A percentile compares a stretch with the other conserved stretches of the same genome.
These are phyloP conservation scores for Drechslera avenae DNA, from an alignment of 2,329 filamentous ascomycete genomes.

Conservation along the genomic window DNA sequence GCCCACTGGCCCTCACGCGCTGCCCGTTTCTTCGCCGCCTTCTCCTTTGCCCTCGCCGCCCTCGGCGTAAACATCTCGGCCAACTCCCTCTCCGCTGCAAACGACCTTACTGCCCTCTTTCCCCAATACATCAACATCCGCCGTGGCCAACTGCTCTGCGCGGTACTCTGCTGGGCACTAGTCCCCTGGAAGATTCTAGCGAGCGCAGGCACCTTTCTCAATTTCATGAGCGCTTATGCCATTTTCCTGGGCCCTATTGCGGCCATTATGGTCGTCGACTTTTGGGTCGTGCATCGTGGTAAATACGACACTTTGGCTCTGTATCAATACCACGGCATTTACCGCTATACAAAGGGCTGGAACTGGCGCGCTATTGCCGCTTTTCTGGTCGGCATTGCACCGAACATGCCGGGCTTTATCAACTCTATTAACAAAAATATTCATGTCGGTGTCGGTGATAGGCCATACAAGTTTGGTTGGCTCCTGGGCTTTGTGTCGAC, in stretches of 20 bases:
- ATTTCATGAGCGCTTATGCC: conserved; percentile 70
- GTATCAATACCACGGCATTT: conserved; percentile 57
- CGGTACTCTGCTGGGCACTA: conserved; percentile 51
- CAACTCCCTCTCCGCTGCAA: conserved; percentile 60
- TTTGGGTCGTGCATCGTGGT: conserved; percentile 60
- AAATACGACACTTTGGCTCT: conserved; percentile 59
- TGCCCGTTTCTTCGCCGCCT: conserved; percentile 49
- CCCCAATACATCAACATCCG: conserved; percentile 61
- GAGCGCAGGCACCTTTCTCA: conserved; percentile 51
- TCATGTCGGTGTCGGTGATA: conserved; percentile 54
- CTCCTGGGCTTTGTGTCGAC: conserved; percentile 65
- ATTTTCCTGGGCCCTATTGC: conserved; percentile 70
- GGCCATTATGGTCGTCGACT: conserved; percentile 65
- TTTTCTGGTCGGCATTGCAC: conserved; percentile 62
- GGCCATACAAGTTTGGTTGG: conserved; percentile 70
- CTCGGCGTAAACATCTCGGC: conserved; percentile 61
- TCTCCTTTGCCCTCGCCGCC: conserved; percentile 55
- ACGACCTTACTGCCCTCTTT: conserved; percentile 59
- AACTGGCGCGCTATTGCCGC: conserved; percentile 66
- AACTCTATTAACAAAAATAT: conserved; percentile 50
- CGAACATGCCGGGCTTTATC: conserved; percentile 63
- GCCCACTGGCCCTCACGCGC: conserved; percentile 47
- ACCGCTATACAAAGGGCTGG: conserved; percentile 58
- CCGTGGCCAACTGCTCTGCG: conserved; percentile 55
- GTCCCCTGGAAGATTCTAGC: conserved; percentile 56